Evolutionary conservation across 2,329 filamentous ascomycete genomes (phyloP), one percentile per base, ranked within the genome.

Genomic region (Seiridium cupressi): DNA sequence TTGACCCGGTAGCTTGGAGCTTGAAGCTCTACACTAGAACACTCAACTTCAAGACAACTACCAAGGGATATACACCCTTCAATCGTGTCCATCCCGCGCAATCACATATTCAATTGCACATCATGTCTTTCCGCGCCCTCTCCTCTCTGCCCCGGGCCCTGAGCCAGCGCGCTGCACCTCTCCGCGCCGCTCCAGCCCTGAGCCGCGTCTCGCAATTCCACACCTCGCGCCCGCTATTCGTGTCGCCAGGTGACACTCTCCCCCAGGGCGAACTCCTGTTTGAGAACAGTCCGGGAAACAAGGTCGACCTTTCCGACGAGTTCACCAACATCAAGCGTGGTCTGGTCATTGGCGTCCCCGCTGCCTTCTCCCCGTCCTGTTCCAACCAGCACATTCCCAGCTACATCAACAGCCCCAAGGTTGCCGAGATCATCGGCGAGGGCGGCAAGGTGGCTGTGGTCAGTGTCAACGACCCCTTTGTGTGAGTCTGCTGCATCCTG

Each of bases 391-490:
- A 98, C 73, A 82, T 98, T 51, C 94, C 94, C 1, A 90, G 91
- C 59, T 98, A 93, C 78, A 89, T 97, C 75, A 88, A 87, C 71
- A 90, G 92, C 72, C 83, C 89, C 59, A 87, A 89, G 73, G 83
- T 96, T 68, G 91, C 91, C 78, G 55, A 62, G 61, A 58, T 62
- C 55, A 49, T 60, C 13, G 51, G 36, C 7, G 82, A 89, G 62
- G 92, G 91, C 36, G 93, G 93, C 54, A 83, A 90, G 70, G 91
- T 97, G 51, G 96, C 96, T 70, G 92, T 98, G 46, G 87, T 98
- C 60, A 88, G 91, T 13, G 93, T 97, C 72, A 98, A 98, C 73
- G 94, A 98, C 74, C 86, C 93, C 26, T 97, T 97, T 74, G 93
- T 97, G 91, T 96, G 81, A 77, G 90, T 78, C 51, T 48, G 40